Evolutionary conservation across 2,329 filamentous ascomycete genomes (phyloP), one percentile per base, ranked within the genome.

Genomic region (Domatiomyces globalis): DNA sequence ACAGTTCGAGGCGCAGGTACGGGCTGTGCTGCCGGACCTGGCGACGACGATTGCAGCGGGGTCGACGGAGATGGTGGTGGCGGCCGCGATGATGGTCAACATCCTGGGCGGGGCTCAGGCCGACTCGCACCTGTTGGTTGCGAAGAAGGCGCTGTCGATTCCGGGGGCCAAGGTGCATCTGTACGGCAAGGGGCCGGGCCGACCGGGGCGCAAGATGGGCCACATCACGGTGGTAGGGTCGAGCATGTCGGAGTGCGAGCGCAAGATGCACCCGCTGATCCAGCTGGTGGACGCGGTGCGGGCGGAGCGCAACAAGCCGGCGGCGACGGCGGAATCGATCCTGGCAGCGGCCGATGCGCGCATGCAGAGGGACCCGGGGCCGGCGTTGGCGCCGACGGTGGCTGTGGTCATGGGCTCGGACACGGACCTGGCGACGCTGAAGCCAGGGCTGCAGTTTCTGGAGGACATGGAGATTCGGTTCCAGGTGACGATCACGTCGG

Each of bases 141-240:
- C 76, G 10, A 68, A 75, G 53, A 68, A 69, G 49, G 81, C 83
- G 1, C 69, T 82, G 33, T 70, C 75, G 45, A 73, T 75, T 49
- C 77, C 75, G 44, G 78, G 74, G 50, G 79, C 77, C 39, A 76
- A 73, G 49, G 75, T 95, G 9, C 90, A 98, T 63, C 79, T 95
- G 46, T 98, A 98, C 70, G 89, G 89, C 62, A 96, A 96, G 69
- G 79, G 78, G 9, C 80, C 79, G 46, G 85, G 88, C 22, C 86
- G 88, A 61, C 87, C 86, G 4, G 84, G 87, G 33, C 83, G 92
- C 45, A 98, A 96, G 69, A 96, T 96, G 71, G 90, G 90, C 9
- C 92, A 98, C 66, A 80, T 98, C 59, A 96, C 89, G 0, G 71
- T 94, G 39, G 85, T 85, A 1, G 81, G 81, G 1, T 73, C 77